Percentiles rank a stretch among this genome's conserved stretches.
These are phyloP conservation scores for Xylaria sp. DNA, from an alignment of 2,329 filamentous ascomycete species.

Conservation along the genomic window DNA sequence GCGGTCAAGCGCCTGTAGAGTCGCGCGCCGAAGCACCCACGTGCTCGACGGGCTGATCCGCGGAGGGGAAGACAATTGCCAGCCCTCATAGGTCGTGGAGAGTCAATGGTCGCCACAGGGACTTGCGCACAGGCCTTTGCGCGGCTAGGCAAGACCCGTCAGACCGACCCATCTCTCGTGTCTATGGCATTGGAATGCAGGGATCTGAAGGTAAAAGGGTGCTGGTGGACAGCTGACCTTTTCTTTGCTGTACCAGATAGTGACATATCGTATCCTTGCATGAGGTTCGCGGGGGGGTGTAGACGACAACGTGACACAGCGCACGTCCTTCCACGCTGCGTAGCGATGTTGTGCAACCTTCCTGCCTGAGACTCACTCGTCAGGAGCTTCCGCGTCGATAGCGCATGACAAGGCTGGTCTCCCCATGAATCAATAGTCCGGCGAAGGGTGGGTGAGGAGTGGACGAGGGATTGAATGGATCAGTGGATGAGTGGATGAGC, in stretches of 20 bases:
- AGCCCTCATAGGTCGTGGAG: constrained; percentile 24
- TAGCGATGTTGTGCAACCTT: constrained; percentile 34
- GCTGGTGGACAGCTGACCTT: constrained; percentile 33
- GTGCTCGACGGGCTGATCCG: constrained; percentile 26
- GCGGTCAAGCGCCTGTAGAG: constrained; percentile 15
- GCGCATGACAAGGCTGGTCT: constrained; percentile 32
- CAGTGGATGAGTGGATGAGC: constrained; percentile 13
- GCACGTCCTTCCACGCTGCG: constrained; percentile 34
- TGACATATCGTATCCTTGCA: constrained; percentile 30
- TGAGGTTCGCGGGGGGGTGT: constrained; percentile 28
- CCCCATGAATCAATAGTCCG: constrained; percentile 1
- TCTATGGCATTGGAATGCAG: constrained; percentile 13
- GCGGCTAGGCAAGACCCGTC: constrained; percentile 27
- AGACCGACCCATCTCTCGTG: constrained; percentile 18
- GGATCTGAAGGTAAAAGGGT: constrained; percentile 27
- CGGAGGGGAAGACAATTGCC: constrained; percentile 20
- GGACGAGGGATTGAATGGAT: background rate
- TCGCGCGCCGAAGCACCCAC: constrained; percentile 27
- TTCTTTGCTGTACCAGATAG: constrained; percentile 30
- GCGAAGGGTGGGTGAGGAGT: constrained; percentile 13
- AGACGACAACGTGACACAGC: constrained; percentile 32
- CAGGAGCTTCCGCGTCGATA: constrained; percentile 25
- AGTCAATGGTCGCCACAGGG: constrained; percentile 26
- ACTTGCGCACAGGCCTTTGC: constrained; percentile 31
- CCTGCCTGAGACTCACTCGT: constrained; percentile 17